These are phyloP conservation scores for Nakataea oryzae DNA, from an alignment of 2,329 filamentous ascomycete species.

Conservation along the genomic window DNA sequence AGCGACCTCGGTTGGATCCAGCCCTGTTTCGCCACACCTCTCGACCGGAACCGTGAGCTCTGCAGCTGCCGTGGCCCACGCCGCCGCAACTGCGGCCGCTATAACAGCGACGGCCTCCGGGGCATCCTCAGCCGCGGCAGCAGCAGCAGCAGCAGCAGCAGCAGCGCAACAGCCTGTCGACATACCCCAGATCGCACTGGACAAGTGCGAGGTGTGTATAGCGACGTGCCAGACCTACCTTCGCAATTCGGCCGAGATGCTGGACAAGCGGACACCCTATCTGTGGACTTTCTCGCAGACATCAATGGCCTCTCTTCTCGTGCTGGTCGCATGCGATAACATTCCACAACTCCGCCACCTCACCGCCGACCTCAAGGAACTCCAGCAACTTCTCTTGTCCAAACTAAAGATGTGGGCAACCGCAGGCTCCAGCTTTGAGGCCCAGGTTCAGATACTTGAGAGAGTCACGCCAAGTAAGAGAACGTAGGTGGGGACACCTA, in stretches of 20 bases:
- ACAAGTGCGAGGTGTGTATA: constrained; percentile 22
- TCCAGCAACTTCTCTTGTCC: constrained; percentile 17
- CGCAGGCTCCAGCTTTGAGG: constrained; percentile 19
- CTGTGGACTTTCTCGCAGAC: constrained; percentile 25
- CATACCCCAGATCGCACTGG: constrained; percentile 18
- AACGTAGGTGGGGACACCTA: neutral
- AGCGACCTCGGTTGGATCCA: constrained; percentile 2
- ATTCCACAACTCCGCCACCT: constrained; percentile 16
- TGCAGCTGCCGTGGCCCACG: constrained; percentile 2
- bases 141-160: neutral
- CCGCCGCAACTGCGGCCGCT: neutral
- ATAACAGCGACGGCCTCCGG: neutral
- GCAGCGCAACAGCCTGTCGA: neutral
- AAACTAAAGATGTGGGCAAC: constrained; percentile 20
- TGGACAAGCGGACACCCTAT: constrained; percentile 24
- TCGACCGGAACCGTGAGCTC: neutral
- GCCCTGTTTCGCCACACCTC: constrained; percentile 3
- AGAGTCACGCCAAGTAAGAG: constrained; percentile 1
- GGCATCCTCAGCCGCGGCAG: neutral
- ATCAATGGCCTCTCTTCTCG: constrained; percentile 21
- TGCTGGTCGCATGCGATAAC: constrained; percentile 20
- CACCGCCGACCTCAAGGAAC: constrained; percentile 16
- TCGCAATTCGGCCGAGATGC: constrained; percentile 21
- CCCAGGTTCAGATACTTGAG: constrained; percentile 9
- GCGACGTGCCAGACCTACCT: constrained; percentile 24